Evolutionary conservation across 306 rosid species (phyloP).

Genomic region (Citrullus mucosospermus): DNA sequence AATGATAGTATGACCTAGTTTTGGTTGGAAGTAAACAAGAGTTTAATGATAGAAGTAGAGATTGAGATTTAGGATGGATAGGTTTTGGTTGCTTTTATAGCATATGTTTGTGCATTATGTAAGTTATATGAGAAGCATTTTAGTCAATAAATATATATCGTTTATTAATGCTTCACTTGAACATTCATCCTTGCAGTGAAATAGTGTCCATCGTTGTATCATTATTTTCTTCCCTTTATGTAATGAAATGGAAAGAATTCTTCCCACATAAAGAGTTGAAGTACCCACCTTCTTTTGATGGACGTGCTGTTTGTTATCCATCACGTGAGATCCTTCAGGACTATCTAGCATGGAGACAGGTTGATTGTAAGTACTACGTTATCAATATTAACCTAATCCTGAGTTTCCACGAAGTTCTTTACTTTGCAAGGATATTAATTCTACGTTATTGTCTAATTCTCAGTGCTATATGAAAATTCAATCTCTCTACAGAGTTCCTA

Average conservation of each 20-base stretch:
- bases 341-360: constrained; percentile 86
- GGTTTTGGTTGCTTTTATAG: neutral
- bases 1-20: neutral
- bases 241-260: constrained; percentile 51
- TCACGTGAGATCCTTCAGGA: constrained; percentile 54
- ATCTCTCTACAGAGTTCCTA: neutral
- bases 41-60: neutral
- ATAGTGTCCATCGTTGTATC: constrained; percentile 48
- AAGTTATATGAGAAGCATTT: neutral
- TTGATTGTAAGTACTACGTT: constrained; percentile 48
- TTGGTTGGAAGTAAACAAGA: neutral
- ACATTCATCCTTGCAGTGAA: constrained; percentile 27
- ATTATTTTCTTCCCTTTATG: constrained; percentile 53
- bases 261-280: constrained; percentile 37
- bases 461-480: neutral
- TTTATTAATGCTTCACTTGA: neutral
- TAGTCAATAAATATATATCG: neutral
- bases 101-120: neutral
- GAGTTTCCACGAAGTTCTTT: neutral
- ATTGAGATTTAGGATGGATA: neutral
- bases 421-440: neutral
- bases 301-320: constrained; percentile 78
- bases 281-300: constrained; percentile 65
- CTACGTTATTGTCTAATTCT: neutral
- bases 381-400: neutral